These are phyloP conservation scores for Circinella umbellata DNA, from an alignment of 371 early-diverging fungal genomes.

Conservation along the genomic window DNA sequence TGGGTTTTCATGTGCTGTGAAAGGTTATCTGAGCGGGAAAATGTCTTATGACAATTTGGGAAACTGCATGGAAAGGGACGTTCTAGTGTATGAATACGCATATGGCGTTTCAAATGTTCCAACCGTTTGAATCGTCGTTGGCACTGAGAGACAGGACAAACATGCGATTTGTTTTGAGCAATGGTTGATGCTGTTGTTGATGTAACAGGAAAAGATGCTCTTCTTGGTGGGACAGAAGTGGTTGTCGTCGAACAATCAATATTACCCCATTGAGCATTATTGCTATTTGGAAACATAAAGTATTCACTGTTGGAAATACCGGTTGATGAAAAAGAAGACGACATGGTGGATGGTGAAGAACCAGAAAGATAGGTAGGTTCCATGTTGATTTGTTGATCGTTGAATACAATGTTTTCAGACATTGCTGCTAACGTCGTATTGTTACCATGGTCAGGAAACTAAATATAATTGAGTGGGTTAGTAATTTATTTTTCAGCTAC, in stretches of 20 bases:
- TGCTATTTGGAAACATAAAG: constrained; percentile 20
- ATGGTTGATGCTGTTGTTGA: neutral
- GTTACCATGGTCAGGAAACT: neutral
- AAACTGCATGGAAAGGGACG: constrained; percentile 75
- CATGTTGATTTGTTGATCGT: neutral
- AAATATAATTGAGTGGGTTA: neutral
- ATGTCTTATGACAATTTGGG: constrained; percentile 76
- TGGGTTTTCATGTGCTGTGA: constrained; percentile 69
- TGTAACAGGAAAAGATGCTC: neutral
- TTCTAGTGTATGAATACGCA: constrained; percentile 85
- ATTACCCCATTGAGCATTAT: too few relatives aligned
- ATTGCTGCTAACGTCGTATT: neutral
- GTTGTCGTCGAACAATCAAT: too few relatives aligned
- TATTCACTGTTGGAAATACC: neutral
- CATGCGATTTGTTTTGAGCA: constrained; percentile 42
- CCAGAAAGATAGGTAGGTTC: neutral
- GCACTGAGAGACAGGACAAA: constrained; percentile 59
- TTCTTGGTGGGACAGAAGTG: neutral
- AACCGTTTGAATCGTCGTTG: constrained; percentile 75
- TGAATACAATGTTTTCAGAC: neutral
- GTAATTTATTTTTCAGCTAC: neutral
- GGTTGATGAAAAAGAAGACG: constrained; percentile 5
- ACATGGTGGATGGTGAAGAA: constrained; percentile 2
- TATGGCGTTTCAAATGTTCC: constrained; percentile 91
- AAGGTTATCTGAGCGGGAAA: constrained; percentile 80